Evolutionary conservation across 805 yeast species (phyloP), one percentile per base, ranked within the genome.

Genomic region (Kluyveromyces lactis): DNA sequence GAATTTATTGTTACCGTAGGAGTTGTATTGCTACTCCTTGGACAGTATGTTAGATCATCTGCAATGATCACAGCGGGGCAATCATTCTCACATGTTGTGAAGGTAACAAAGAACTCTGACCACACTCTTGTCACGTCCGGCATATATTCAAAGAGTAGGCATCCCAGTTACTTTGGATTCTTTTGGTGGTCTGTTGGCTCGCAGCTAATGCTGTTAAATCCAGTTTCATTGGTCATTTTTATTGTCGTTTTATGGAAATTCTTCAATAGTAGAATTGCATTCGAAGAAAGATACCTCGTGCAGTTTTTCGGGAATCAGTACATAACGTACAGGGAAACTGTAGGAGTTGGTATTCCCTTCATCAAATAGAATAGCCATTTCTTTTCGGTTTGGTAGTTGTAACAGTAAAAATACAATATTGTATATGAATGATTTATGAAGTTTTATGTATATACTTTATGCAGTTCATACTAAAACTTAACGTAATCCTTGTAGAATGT

Each of bases 121-220:
- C 98, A 92, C 56, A 61, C 48, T 8, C 66, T 92, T 31, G 80
- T 92, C 10, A 85, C 86, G 0, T 48, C 60, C 9, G 97, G 97
- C 0, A 64, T 90, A 3, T 92, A 90, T 58, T 42, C 67, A 1
- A 46, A 61, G 18, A 62, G 75, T 12, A 69, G 98, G 44, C 98
- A 92, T 58, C 98, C 98, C 5, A 80, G 94, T 35, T 92, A 92
- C 60, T 72, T 78, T 30, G 98, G 97, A 0, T 92, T 83, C 58
- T 89, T 78, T 54, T 78, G 86, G 75, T 92, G 97, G 97, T 90
- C 94, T 11, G 48, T 89, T 3, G 97, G 97, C 0, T 69, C 86
- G 1, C 95, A 90, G 56, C 18, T 92, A 33, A 47, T 81, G 43
- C 60, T 90, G 42, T 61, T 76, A 33, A 92, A 87, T 60, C 77